A percentile compares a stretch with the other conserved stretches of the same genome.
Conservation (phyloP, 1,139 yeast species). For the Debaryomyces sp. region DNA sequence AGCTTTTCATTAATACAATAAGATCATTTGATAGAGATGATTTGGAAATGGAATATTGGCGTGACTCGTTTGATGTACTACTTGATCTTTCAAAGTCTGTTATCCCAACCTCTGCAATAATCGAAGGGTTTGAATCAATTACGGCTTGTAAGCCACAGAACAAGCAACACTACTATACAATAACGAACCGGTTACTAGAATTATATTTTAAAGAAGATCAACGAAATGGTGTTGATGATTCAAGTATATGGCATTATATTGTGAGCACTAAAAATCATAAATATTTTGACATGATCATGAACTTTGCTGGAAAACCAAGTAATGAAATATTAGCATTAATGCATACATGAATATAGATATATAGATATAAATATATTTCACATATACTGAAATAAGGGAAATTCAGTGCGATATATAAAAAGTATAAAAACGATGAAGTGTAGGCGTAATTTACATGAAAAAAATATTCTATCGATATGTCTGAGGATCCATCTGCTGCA, state of each 20-base stretch:
- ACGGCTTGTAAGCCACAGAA: neutral
- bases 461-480: slow-evolving; percentile 12
- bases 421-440: slow-evolving; percentile 1
- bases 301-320: slow-evolving; percentile 19
- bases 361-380: slow-evolving; percentile 3
- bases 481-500: slow-evolving; percentile 14
- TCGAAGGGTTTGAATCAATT: slow-evolving; percentile 4
- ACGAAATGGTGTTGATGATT: slow-evolving; percentile 7
- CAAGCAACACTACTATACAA: neutral
- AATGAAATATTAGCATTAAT: slow-evolving; percentile 15
- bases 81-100: neutral
- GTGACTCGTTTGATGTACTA: neutral
- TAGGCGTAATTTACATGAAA: slow-evolving; percentile 6
- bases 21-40: neutral
- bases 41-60: neutral
- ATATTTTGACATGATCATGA: slow-evolving; percentile 22
- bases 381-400: neutral
- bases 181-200: neutral
- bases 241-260: slow-evolving; percentile 23
- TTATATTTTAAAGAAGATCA: neutral
- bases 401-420: neutral
- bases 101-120: neutral
- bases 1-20: neutral
- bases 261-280: slow-evolving; percentile 19
- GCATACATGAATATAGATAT: slow-evolving; percentile 2